Evolutionary conservation across 257 asterid species (phyloP), one percentile per base, ranked within the genome.

Genomic region (Solanum piurae): DNA sequence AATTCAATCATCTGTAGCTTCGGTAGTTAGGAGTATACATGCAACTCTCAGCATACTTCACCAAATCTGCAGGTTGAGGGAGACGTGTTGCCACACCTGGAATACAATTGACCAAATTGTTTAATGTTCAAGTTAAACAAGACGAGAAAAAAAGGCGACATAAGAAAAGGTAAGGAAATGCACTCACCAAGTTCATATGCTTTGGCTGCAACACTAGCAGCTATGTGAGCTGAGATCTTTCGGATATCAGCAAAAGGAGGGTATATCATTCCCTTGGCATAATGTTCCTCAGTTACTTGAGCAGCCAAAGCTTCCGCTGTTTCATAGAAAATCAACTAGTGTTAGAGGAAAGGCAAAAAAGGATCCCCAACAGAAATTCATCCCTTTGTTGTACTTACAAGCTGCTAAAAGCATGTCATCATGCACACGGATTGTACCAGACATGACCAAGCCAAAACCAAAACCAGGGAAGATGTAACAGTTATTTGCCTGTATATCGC

Each of bases 401-500:
- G 99, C 99, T 31, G 98, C 98, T 38, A 97, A 95, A 91, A 97
- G 99, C 99, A 97, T 97, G 44, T 95, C 98, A 87, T 97, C 99
- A 34, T 97, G 99, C 79, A 97, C 99, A 0, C 99, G 98, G 76
- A 97, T 97, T 77, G 98, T 93, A 83, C 99, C 99, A 46, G 98
- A 95, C 85, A 97, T 97, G 88, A 97, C 96, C 90, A 97, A 89
- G 80, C 99, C 99, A 37, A 97, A 91, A 79, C 99, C 99, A 37
- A 97, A 91, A 72, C 99, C 99, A 4, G 99, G 99, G 74, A 97
- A 97, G 86, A 97, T 96, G 87, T 97, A 97, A 52, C 98, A 98
- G 88, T 97, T 97, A 94, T 97, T 97, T 84, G 99, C 98, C 99
- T 95, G 95, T 88, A 87, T 87, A 87, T 18, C 9, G 16, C 62